Evolutionary conservation across 495 filamentous ascomycete genomes (phyloP), one percentile per base, ranked within the genome.

Genomic region (Hyphodiscus hymeniophilus): DNA sequence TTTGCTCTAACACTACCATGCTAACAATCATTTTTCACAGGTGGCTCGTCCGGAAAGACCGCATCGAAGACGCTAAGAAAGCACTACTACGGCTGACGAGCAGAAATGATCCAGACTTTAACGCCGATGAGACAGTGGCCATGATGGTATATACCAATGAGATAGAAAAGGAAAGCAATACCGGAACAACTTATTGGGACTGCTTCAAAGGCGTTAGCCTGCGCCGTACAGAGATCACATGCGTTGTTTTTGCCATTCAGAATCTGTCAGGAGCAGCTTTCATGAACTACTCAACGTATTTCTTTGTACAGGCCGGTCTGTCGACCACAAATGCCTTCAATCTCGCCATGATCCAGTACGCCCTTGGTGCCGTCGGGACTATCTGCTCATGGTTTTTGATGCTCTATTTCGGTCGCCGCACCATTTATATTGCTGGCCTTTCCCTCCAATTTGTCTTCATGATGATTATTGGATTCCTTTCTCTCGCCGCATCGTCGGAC

Each of bases 231-330:
- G 79, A 82, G 50, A 81, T 85, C 48, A 72, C 76, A 43, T 80
- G 75, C 60, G 69, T 79, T 59, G 71, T 75, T 42, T 89, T 82
- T 78, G 68, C 78, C 12, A 81, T 84, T 24, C 85, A 89, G 62
- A 77, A 78, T n/a, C 63, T 87, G 15, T 80, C 72, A 41, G 85
- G 84, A 12, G 80, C 81, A 48, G 72, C 76, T 1, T 75, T 89
- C 59, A n/a, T 5, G 15, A n/a, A n/a, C 34, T 7, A 5, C 78
- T 76, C 32, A 78, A 79, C 34, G 82, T 82, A 84, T 50, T 84
- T 87, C 59, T 72, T 81, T 55, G 64, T 80, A 48, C 74, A 80
- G 48, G 83, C 82, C 2, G 85, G 84, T 4, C 65, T 87, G n/a
- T 56, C 62, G 30, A 47, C 69, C 0, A 60, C 59, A 3, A 40